Evolutionary conservation across 2,329 filamentous ascomycete genomes (phyloP), one percentile per base, ranked within the genome.

Genomic region (Claviceps arundinis): DNA sequence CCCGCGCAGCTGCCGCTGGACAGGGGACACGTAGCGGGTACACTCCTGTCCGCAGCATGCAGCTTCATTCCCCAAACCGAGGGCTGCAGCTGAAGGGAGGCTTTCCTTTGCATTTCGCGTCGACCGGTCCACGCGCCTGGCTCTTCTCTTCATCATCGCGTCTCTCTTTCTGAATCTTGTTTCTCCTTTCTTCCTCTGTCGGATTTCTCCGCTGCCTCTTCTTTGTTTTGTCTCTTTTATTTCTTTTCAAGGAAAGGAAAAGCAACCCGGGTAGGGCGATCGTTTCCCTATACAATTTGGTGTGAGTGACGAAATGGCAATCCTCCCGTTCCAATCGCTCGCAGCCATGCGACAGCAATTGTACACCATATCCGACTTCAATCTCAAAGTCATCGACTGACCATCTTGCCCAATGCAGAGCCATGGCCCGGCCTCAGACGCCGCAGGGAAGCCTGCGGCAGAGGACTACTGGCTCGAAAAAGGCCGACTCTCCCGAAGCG

Each of bases 361-460:
- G 50, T 37, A 6, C 1, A 41, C 16, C 34, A 14, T 26, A 40
- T 16, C 6, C 8, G 16, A 4, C 11, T 37, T 13, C 9, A 16
- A n/a, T 30, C 14, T 9, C 13, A 11, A 16, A 30, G 8, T 14
- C 7, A 38, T 30, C 17, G 9, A 41, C 50, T 55, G 26, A 55
- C 50, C 2, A 11, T 41, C 54, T 55, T 47, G 54, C 48, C 58
- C 24, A 13, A 50, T 51, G 54, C 8, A 58, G 55, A 64, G 67
- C 56, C 65, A 77, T 77, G 74, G 70, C 69, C 60, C 65, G 69
- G 60, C 69, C 69, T 62, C 63, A 73, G 57, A 71, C 73, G 65
- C 73, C 76, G 60, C 77, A 79, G 69, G 76, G 74, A 66, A 73
- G 71, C 65, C 66, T 81, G 71, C 78, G 78, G 67, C 78, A 81